These are phyloP conservation scores for Komagataea norvegica DNA, from an alignment of 1,139 yeast species.

Conservation along the genomic window DNA sequence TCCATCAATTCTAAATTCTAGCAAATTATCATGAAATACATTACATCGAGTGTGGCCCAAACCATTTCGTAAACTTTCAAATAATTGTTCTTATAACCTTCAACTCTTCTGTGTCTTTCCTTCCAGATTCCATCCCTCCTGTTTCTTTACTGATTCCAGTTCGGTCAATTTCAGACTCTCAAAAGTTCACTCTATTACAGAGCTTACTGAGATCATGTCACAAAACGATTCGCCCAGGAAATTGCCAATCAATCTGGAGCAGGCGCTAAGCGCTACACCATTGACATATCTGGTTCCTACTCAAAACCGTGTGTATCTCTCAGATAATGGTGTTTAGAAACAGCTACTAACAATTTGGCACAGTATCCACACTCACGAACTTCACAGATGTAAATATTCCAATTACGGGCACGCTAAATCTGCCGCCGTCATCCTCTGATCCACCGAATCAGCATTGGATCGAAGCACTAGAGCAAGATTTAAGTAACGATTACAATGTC, in stretches of 20 bases:
- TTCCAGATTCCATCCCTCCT: too few species aligned
- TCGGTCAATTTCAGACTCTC: too few species aligned
- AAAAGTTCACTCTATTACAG: too few species aligned
- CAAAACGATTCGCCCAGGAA: not conserved
- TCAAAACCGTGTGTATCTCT: constrained; percentile 29
- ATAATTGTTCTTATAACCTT: too few species aligned
- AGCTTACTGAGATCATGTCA: too few species aligned
- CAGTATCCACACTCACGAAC: constrained; percentile 2
- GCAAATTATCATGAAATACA: too few species aligned
- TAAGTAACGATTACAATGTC: not conserved
- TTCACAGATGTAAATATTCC: not conserved
- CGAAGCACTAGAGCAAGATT: constrained; percentile 1
- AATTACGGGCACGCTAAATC: not conserved
- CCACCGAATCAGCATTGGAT: not conserved
- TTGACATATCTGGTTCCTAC: constrained; percentile 33
- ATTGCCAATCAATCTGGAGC: constrained; percentile 21
- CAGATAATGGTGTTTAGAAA: too few species aligned
- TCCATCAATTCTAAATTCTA: too few species aligned
- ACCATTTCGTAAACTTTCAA: too few species aligned
- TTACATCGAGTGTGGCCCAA: too few species aligned
- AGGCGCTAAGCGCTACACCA: constrained; percentile 32
- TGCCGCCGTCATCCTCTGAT: constrained; percentile 3
- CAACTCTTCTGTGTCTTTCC: too few species aligned
- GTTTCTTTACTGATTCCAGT: too few species aligned
- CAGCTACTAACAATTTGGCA: constrained; percentile 7